These are phyloP conservation scores for Trichophyton verrucosum DNA, from an alignment of 2,329 filamentous ascomycete species.

Conservation along the genomic window DNA sequence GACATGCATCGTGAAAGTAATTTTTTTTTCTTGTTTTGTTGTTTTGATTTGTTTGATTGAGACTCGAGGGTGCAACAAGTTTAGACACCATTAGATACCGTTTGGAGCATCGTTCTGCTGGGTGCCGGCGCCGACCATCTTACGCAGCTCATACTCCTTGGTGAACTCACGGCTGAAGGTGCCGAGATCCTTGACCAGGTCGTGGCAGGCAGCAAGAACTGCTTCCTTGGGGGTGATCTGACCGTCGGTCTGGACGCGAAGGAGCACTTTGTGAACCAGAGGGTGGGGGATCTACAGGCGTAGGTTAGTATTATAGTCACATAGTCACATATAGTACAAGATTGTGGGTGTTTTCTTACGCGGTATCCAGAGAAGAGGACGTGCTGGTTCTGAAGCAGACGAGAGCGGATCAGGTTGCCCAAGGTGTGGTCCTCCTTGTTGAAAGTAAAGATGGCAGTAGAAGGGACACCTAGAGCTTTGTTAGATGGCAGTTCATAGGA, in stretches of 20 bases:
- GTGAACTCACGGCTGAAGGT: slow-evolving; percentile 78
- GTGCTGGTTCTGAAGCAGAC: slow-evolving; percentile 71
- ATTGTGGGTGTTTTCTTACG: slow-evolving; percentile 37
- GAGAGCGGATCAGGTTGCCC: slow-evolving; percentile 74
- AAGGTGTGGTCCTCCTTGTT: slow-evolving; percentile 96
- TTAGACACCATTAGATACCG: slow-evolving; percentile 7
- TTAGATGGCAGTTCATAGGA: not conserved
- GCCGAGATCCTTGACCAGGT: slow-evolving; percentile 68
- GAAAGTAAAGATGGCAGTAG: slow-evolving; percentile 88
- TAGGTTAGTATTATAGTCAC: slow-evolving; percentile 13
- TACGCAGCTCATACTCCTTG: slow-evolving; percentile 78
- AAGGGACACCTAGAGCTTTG: slow-evolving; percentile 58
- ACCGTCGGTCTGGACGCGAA: slow-evolving; percentile 89
- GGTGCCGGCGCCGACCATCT: slow-evolving; percentile 57
- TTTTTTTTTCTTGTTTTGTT: not conserved
- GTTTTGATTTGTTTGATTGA: not conserved
- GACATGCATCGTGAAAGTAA: not conserved
- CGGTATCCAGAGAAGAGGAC: slow-evolving; percentile 91
- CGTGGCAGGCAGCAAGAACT: slow-evolving; percentile 65
- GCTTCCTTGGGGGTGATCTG: slow-evolving; percentile 79
- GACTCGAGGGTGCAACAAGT: not conserved
- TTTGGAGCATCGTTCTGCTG: slow-evolving; percentile 33
- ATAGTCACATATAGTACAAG: slow-evolving; percentile 20
- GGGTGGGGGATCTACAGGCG: slow-evolving; percentile 32
- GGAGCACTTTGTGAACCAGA: slow-evolving; percentile 44